Conservation (phyloP, 106 monocot species). For the Platanthera zijinensis region DNA sequence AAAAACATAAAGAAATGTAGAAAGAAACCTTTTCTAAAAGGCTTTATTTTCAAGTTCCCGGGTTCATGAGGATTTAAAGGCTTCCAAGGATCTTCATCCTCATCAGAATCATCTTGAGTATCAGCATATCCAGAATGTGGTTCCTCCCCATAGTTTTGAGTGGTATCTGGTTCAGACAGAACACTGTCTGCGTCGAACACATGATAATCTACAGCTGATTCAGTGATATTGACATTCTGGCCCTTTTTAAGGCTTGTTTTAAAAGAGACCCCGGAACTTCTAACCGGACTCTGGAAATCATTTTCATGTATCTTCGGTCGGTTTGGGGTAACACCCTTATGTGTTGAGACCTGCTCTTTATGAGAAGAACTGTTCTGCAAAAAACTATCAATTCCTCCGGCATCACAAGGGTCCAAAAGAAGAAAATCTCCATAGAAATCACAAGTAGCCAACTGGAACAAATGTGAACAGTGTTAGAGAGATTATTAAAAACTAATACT, state of each 20-base stretch:
- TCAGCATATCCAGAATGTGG: slow-evolving; percentile 29
- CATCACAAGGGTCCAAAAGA: slow-evolving; percentile 83
- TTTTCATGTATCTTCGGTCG: slow-evolving; percentile 33
- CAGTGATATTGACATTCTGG: not conserved
- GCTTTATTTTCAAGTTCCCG: slow-evolving; percentile 72
- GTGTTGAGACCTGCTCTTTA: slow-evolving; percentile 20
- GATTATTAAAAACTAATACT: slow-evolving; percentile 5
- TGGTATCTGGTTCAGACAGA: slow-evolving; percentile 19
- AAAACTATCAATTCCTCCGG: slow-evolving; percentile 51
- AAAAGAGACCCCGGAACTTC: slow-evolving; percentile 35
- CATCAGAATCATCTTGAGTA: slow-evolving; percentile 42
- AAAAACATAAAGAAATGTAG: slow-evolving; percentile 1
- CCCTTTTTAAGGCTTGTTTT: slow-evolving; percentile 28
- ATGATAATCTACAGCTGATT: slow-evolving; percentile 17
- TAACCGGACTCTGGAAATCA: slow-evolving; percentile 35
- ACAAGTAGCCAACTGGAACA: slow-evolving; percentile 77
- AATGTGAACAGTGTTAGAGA: not conserved
- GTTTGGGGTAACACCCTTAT: slow-evolving; percentile 23
- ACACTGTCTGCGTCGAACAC: slow-evolving; percentile 15
- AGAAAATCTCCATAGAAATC: slow-evolving; percentile 86
- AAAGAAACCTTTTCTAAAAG: slow-evolving; percentile 58
- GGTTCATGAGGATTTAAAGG: slow-evolving; percentile 94
- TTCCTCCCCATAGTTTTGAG: slow-evolving; percentile 29
- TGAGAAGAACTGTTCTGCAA: slow-evolving; percentile 26
- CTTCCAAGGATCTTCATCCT: slow-evolving; percentile 82